Evolutionary conservation across 768 basidiomycete genomes (phyloP), one percentile per base, ranked within the genome.

Genomic region (Boletus bicolor): DNA sequence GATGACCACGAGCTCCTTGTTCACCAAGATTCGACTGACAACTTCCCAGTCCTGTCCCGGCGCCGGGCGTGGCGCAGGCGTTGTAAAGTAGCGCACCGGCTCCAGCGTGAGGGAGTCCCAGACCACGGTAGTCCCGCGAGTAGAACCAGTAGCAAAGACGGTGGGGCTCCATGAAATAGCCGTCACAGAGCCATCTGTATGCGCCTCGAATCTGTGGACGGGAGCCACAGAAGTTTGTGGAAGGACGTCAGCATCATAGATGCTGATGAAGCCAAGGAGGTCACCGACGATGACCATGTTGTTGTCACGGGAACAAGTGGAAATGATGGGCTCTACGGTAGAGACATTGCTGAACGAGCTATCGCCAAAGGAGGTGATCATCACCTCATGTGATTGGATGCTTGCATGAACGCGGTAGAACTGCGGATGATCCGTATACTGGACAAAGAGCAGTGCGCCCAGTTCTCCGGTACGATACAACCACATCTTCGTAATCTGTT

Each of bases 21-120:
- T 77, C 7, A 92, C 61, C 11, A 84, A 53, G 34, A 93, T 83
- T 63, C 82, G 81, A 35, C 73, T 74, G 17, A 89, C 85, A 1
- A 64, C 64, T 56, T 78, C 77, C 64, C 70, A 65, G 17, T 74
- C 76, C 0, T 68, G 62, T 10, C 75, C 73, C 2, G 65, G 69
- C 6, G 64, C 53, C 15, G 59, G 60, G 28, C 75, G 73, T 26
- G 76, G 71, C 0, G 77, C 59, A 14, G 84, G 82, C 3, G 78
- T 76, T 0, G 76, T 57, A 61, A 91, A 84, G 26, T 76, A 73
- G 21, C 85, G 77, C 45, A 91, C 63, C 5, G 73, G 77, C 35
- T 76, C 76, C 34, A 90, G 77, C 0, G 82, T 86, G 58, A 90
- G 72, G 3, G 81, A 79, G 60, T 92, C 87, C 77, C 84, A 89